Percentiles rank a stretch among this genome's conserved stretches.
Conservation (phyloP, 2,329 filamentous ascomycete species). For the Trichophyton benhamiae region DNA sequence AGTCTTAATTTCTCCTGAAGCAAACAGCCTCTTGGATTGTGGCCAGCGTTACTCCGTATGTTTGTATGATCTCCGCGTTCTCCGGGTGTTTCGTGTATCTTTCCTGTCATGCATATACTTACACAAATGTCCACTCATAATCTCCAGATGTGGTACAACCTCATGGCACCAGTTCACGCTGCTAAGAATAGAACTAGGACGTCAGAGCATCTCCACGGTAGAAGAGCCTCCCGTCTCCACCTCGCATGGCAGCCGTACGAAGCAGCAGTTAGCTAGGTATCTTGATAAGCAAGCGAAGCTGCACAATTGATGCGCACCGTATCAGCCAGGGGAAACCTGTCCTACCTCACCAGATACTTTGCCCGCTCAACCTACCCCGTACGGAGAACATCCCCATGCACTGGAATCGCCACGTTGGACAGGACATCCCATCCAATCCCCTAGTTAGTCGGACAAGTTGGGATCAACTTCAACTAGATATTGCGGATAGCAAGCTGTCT, state of each 20-base stretch:
- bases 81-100: background rate
- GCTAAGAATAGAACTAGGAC: background rate
- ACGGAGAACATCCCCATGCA: background rate
- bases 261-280: too few relatives aligned
- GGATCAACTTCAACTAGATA: background rate
- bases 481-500: background rate
- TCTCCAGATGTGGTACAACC: background rate
- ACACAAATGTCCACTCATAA: background rate
- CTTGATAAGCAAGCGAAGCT: background rate
- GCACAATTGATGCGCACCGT: background rate
- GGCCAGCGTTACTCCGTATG: background rate
- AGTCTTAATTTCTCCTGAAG: background rate
- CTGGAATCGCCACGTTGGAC: background rate
- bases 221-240: background rate
- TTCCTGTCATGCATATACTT: background rate
- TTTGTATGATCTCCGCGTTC: background rate
- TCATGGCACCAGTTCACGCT: background rate
- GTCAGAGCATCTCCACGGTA: background rate
- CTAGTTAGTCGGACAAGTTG: background rate
- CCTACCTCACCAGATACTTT: background rate
- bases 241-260: background rate
- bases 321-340: background rate
- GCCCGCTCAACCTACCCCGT: background rate
- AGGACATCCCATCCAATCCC: background rate
- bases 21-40: background rate